Conservation (phyloP, 1,139 yeast genomes). For the Arxiozyma heterogenica region DNA sequence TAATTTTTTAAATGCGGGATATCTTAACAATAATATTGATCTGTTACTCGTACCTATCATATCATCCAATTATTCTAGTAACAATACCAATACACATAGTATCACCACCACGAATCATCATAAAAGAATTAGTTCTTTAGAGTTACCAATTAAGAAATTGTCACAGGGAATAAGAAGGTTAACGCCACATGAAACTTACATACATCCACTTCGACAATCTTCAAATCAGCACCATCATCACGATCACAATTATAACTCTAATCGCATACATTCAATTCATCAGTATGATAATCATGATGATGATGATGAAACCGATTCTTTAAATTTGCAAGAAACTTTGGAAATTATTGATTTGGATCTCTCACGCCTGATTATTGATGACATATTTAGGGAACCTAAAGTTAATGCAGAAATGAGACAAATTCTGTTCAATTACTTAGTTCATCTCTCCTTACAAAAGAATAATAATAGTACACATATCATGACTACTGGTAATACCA, state of each 20-base stretch:
- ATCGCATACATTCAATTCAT: background rate
- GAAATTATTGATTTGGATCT: constrained; percentile 55
- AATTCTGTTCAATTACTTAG: constrained; percentile 41
- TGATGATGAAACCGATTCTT: constrained; percentile 1
- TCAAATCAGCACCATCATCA: background rate
- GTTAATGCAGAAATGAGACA: constrained; percentile 41
- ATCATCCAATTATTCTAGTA: background rate
- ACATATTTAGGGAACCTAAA: constrained; percentile 35
- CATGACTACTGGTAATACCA: too few relatives aligned
- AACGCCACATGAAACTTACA: constrained; percentile 8
- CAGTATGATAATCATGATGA: background rate
- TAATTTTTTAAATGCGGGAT: background rate
- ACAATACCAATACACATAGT: too few relatives aligned
- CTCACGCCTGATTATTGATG: constrained; percentile 51
- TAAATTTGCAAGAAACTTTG: constrained; percentile 26
- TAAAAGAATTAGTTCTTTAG: background rate
- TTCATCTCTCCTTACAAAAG: constrained; percentile 4
- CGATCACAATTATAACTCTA: too few relatives aligned
- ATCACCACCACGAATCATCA: background rate
- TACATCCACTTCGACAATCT: constrained; percentile 7
- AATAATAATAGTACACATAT: background rate
- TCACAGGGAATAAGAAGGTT: constrained; percentile 10
- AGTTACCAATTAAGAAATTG: constrained; percentile 1
- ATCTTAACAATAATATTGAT: background rate
- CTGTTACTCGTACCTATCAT: constrained; percentile 2